These are phyloP conservation scores for Ceratobasidium sp. DNA, from an alignment of 1,284 basidiomycete species.

Conservation along the genomic window DNA sequence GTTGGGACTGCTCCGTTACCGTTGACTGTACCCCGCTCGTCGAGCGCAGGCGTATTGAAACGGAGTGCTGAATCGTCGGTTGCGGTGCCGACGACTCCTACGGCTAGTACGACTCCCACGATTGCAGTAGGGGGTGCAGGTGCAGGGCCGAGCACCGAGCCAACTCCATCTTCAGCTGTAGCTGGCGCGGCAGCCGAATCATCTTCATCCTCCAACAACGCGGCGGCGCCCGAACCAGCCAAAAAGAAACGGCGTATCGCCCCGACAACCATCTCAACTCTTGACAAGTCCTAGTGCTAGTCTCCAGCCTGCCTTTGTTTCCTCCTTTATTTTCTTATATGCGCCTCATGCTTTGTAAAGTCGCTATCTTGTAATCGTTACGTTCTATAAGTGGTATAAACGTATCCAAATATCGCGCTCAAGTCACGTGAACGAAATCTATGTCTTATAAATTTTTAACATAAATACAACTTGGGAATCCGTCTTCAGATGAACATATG, in stretches of 20 bases:
- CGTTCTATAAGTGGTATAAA: conserved; percentile 4
- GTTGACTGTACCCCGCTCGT: conserved; percentile 23
- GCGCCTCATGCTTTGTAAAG: conserved; percentile 5
- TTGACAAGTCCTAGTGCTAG: conserved; percentile 25
- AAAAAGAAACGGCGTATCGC: conserved; percentile 43
- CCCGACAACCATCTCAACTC: conserved; percentile 39
- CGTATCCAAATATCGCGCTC: background rate
- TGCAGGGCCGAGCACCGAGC: background rate
- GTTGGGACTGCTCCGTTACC: conserved; percentile 35
- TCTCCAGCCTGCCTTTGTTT: too few species aligned
- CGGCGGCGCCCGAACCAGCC: conserved; percentile 23
- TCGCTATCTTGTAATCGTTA: conserved; percentile 20
- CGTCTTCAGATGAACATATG: too few species aligned
- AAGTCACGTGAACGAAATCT: too few species aligned
- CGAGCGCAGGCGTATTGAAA: conserved; percentile 32
- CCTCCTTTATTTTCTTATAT: too few species aligned
- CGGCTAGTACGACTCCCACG: background rate
- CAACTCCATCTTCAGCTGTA: background rate
- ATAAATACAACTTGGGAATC: too few species aligned
- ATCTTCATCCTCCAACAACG: background rate
- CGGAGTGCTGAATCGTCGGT: conserved; percentile 19
- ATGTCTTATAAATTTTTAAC: too few species aligned
- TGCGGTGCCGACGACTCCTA: conserved; percentile 2
- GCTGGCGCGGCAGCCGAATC: background rate
- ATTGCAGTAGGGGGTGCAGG: too few species aligned